Evolutionary conservation across 176 grass and related monocot species (phyloP), one percentile per base, ranked within the genome.

Genomic region (Pontederia crassipes): DNA sequence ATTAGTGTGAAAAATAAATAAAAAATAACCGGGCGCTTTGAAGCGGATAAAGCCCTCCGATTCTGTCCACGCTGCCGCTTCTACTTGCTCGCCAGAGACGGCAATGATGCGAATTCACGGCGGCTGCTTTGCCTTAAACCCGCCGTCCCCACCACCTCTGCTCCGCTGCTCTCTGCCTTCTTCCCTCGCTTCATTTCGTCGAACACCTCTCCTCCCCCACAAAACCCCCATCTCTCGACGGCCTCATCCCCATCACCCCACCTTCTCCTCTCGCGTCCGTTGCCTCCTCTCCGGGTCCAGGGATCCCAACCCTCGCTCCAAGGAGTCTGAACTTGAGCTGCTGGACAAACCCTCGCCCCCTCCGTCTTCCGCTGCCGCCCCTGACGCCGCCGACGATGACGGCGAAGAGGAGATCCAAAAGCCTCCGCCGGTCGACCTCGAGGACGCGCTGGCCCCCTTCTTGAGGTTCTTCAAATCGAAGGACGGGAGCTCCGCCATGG

Each of bases 391-490:
- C 1, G 47, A 54, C 55, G 51, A 67, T 8, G 46, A 50, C 1
- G 52, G 0, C 49, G 58, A 45, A 2, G 58, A 29, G 49, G 61
- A 59, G 10, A 46, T 48, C 65, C 5, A 40, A 40, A 40, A 40
- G 32, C 32, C 32, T 40, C 32, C 32, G 4, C 32, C 32, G 32
- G 32, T 17, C 80, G 56, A 29, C 24, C 26, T 54, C 4, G 81
- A 78, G 1, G 74, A 84, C 24, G 81, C 74, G 32, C 72, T 84
- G 70, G 79, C 86, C 4, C 81, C 83, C 15, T 95, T 90, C 46
- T 75, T 87, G n/a, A 86, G 82, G 60, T 86, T 95, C 69, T 90
- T 90, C 75, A 77, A 76, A 49, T 54, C 73, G 32, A 86, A 57
- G 68, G 58, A 51, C 56, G 32, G 32, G 32, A 40, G 32, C 32